Conservation (phyloP, 495 filamentous ascomycete species). For the Penicillium pancosmium region DNA sequence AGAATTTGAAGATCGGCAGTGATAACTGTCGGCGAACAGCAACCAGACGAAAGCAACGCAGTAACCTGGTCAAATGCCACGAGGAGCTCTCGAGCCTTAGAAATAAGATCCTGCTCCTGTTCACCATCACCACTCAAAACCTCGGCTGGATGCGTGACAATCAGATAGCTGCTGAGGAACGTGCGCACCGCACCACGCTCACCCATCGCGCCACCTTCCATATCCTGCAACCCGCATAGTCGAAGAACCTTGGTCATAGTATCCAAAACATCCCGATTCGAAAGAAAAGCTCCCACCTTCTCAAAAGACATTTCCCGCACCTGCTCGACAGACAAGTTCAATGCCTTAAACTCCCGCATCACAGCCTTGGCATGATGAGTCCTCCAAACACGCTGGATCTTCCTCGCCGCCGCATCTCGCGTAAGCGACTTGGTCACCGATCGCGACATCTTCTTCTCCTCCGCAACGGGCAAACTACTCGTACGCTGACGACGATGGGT, state of each 20-base stretch:
- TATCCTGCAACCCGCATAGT: slow-evolving; percentile 75
- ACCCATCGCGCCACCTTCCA: slow-evolving; percentile 65
- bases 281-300: slow-evolving; percentile 75
- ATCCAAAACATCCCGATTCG: slow-evolving; percentile 69
- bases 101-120: slow-evolving; percentile 87
- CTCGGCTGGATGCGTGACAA: slow-evolving; percentile 88
- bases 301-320: slow-evolving; percentile 81
- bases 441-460: slow-evolving; percentile 55
- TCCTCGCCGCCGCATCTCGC: slow-evolving; percentile 66
- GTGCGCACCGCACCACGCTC: slow-evolving; percentile 82
- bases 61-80: slow-evolving; percentile 79
- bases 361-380: slow-evolving; percentile 58
- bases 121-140: slow-evolving; percentile 84
- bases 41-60: slow-evolving; percentile 60
- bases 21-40: slow-evolving; percentile 41
- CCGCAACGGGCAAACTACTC: slow-evolving; percentile 58
- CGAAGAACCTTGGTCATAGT: slow-evolving; percentile 73
- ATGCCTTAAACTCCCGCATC: slow-evolving; percentile 65
- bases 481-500: slow-evolving; percentile 65
- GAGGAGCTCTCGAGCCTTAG: slow-evolving; percentile 84
- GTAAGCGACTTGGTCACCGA: slow-evolving; percentile 50
- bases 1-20: slow-evolving; percentile 49
- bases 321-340: slow-evolving; percentile 74
- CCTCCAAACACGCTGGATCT: slow-evolving; percentile 81
- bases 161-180: slow-evolving; percentile 90